Evolutionary conservation across 169 alveolate species (phyloP), one percentile per base, ranked within the genome.

Genomic region (Cardiosporidium cionae): DNA sequence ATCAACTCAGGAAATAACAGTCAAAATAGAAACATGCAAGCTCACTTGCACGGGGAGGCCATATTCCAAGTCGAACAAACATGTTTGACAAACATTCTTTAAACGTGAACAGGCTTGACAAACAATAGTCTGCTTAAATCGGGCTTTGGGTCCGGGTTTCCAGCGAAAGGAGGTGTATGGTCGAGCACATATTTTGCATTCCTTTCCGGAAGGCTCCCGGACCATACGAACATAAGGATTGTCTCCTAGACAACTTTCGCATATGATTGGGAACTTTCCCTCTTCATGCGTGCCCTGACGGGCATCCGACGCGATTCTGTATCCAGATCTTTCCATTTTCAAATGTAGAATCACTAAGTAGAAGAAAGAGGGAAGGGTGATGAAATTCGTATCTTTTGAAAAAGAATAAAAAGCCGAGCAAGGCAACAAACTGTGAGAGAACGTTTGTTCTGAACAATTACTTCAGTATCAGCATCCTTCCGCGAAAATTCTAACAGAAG

Each of bases 161-260:
- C 99, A 97, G 79, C 99, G 44, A 87, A 96, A 97, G 35, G 90
- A 91, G 3, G 99, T 96, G 87, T 93, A 96, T 0, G 99, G 98
- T 75, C 98, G 85, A 29, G 92, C 89, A 76, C 99, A 97, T 2
- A 96, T 92, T 81, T 94, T 93, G 79, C 99, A 97, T 73, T 96
- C 98, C 66, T 90, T 89, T 65, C 95, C 99, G 83, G 90, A 91
- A 53, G 89, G 89, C 67, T 94, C 94, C 81, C 95, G 94, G 75
- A 90, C 89, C 98, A 97, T 93, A 80, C 99, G 86, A 5, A 96
- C 91, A 74, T 90, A 95, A 34, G 99, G 98, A 83, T 94, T 96
- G 36, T 94, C 96, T 6, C 99, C 99, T 32, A 97, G 89, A 76
- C 99, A 97, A 7, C 93, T 92, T 80, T 96, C 97, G 74, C 99